Conservation (phyloP, 768 basidiomycete genomes). For the Naematelia encephala region DNA sequence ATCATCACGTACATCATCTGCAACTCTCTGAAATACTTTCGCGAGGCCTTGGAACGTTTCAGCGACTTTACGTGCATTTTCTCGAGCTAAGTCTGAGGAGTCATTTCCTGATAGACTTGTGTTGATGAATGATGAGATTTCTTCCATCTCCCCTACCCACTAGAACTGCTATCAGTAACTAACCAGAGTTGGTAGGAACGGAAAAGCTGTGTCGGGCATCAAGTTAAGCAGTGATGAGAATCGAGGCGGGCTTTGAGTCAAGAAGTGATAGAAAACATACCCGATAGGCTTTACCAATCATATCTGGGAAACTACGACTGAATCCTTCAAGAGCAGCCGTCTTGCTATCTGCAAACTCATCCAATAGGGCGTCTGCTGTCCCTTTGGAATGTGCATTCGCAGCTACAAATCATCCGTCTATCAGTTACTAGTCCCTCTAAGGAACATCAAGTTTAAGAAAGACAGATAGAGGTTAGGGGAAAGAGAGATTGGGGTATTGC, state of each 20-base stretch:
- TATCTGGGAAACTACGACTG: constrained; percentile 53
- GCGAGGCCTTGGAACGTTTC: constrained; percentile 12
- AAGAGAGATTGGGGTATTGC: background rate
- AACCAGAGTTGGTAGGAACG: no score
- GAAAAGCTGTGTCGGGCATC: no score
- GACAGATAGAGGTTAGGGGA: background rate
- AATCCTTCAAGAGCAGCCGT: constrained; percentile 55
- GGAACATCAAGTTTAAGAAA: background rate
- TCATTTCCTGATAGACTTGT: background rate
- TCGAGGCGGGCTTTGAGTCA: no score
- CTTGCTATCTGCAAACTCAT: constrained; percentile 57
- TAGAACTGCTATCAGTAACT: constrained; percentile 18
- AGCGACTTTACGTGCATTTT: background rate
- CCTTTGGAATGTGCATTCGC: constrained; percentile 61
- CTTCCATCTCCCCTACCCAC: constrained; percentile 61
- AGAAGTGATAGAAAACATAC: constrained; percentile 6
- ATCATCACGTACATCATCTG: constrained; percentile 11
- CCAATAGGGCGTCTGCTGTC: constrained; percentile 60
- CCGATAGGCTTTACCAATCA: constrained; percentile 65
- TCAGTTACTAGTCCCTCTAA: background rate
- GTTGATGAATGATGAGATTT: constrained; percentile 60
- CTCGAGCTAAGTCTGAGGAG: background rate
- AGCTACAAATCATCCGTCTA: constrained; percentile 49
- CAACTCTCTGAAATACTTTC: constrained; percentile 10
- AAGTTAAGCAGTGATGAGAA: no score